Evolutionary conservation across 495 filamentous ascomycete genomes (phyloP), one percentile per base, ranked within the genome.

Genomic region (Acidiella bohemica): DNA sequence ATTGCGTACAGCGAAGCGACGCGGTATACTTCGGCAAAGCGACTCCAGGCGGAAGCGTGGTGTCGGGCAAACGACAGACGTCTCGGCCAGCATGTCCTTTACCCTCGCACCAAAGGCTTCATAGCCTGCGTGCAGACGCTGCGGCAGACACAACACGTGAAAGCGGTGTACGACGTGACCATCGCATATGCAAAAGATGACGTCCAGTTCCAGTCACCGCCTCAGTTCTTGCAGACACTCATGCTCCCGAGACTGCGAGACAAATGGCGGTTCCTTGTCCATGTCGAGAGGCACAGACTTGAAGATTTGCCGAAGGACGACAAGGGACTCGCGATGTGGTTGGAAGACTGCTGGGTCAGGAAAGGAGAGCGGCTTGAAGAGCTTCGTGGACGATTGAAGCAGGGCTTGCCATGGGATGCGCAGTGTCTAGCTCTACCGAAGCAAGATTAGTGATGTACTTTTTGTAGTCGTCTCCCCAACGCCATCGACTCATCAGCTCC

Each of bases 1-100:
- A 71, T 76, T 45, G 65, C 66, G 40, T 73, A 68, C 57, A 72
- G 68, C 43, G 72, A 77, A 56, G 65, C 64, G 12, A 71, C 71
- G n/a, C 60, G 73, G 31, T 73, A 63, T 46, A 73, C 68, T 13
- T 59, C 53, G 3, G 50, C 60, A 29, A 75, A 73, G 57, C 67
- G 66, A 36, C 53, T 57, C 14, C 61, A 66, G 30, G 64, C 71
- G 4, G 58, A 50, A 35, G 37, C 48, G 10, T 76, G 68, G 60
- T 73, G 68, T 56, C 55, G 55, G 16, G 49, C 50, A 19, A 62
- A 68, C 34, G 47, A 59, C 39, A 58, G 60, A 16, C 66, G 64
- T 6, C 57, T 70, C 32, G 66, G 65, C n/a, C 58, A 60, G 49
- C 62, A 75, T 53, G 59, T 67, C 3, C 60, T 73, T 12, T 73